Base-by-base conservation (phyloP, 345 rosid species). In the Hibiscus tridactylites region DNA sequence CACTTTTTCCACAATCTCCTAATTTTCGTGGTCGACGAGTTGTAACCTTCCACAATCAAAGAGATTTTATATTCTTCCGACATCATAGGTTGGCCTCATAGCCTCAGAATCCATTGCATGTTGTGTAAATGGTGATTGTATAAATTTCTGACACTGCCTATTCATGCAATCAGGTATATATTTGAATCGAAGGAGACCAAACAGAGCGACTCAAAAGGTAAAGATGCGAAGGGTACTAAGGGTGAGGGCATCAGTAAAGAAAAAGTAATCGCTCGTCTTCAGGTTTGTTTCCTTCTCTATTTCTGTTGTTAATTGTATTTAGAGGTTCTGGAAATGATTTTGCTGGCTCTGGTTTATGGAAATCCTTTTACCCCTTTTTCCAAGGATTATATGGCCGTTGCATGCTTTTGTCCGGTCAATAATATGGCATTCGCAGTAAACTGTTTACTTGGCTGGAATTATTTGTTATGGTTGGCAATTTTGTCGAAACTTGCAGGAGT, bases 41-140 rank as follows among this genome's bases (percentile, higher is more conserved):
- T 80, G 95, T 86, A 17, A 96, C 99, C 15, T 92, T 96, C 50
- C 98, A 96, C 79, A 96, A 96, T 82, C 98, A 96, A 81, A 85
- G 98, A 1, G 99, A 96, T 79, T 92, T 89, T 62, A 86, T 96
- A 73, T 91, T 96, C 78, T 92, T 96, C 78, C 81, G 99, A 50
- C 99, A 96, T 79, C 99, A 92, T 71, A 80, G 99, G 97, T 95
- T 68, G 28, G 83, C 72, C 68, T 37, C 10, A 29, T 46, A 44
- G 59, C 54, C 42, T 24, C n/a, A 47, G 29, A 31, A 19, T n/a
- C 16, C 39, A 52, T 19, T 44, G 59, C n/a, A 37, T 33, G 35
- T 53, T 39, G 5, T 19, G 28, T 6, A 71, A 15, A 42, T 15
- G 46, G 9, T 71, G 42, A 29, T 60, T 46, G 16, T 59, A 4